Evolutionary conservation across 2,329 filamentous ascomycete species (phyloP), one percentile per base, ranked within the genome.

Genomic region (Arthrobotrys pseudoclavata): DNA sequence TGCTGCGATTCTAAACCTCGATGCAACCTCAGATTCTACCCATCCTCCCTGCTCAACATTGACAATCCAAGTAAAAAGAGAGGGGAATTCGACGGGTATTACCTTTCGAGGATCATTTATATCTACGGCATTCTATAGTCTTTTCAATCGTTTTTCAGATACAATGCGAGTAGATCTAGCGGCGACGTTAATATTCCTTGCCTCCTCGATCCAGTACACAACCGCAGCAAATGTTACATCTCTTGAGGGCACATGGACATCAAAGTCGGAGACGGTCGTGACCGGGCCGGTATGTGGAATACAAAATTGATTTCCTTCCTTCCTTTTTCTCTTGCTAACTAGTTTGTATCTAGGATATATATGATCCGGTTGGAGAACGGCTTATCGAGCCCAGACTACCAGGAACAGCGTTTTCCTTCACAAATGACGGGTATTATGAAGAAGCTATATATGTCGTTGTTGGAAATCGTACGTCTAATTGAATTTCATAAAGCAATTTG

Each of bases 351-450:
- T 79, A 92, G 90, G 87, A 86, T 81, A 92, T 92, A 84, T 92
- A 91, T 81, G 88, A 92, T 83, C 89, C 90, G 3, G 84, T 89
- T 63, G 87, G 88, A 69, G 91, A 92, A 81, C 85, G 85, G 79
- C 86, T 93, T 77, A 88, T 88, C 80, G 91, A 93, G 83, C 91
- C 91, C 15, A 85, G 84, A 6, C 85, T 89, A 79, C 88, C 91
- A 0, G 91, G 91, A 24, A 91, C 92, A 79, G 92, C 91, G 15
- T 93, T 92, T 84, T 92, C 91, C 10, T 93, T 93, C 83, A 90
- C 89, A 3, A 85, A 84, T 47, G 88, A 92, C 82, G 91, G 91
- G 22, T 86, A 87, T 83, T 93, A 87, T 82, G 91, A 93, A 84
- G 87, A 89, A 81, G 90, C 91, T 13, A 89, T 90, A 83, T 93